Base-by-base conservation (phyloP, 805 yeast genomes). In the Candida tallmaniae region DNA sequence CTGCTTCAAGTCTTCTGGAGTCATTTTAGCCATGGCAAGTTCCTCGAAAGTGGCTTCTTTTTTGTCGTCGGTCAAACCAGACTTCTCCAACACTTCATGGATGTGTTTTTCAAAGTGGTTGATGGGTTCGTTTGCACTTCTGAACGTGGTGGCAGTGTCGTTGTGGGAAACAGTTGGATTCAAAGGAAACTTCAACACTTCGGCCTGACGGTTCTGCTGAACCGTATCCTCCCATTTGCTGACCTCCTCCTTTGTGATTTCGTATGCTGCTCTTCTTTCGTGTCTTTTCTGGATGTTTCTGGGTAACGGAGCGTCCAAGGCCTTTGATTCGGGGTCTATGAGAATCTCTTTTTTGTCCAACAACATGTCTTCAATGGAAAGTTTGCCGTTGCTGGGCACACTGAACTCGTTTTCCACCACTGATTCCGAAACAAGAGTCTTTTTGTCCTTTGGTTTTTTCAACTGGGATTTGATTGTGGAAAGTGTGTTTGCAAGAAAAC, bases 181-280 rank as follows among this genome's bases (percentile, higher is more conserved):
- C 49, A 82, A 52, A 12, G 96, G 93, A 56, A 90, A 90, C 35
- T 76, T 71, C 32, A 93, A 61, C 38, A 83, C 88, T 50, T 89
- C 97, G 1, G 96, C 93, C 40, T 78, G 76, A 47, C 95, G 76
- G 48, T 85, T 83, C 37, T 75, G 73, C 41, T 78, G 77, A 16
- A 93, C 86, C 1, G 81, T 75, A 32, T 88, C 96, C 35, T 79
- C 75, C 97, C 98, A 93, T 58, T 82, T 83, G 39, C 77, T 71
- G 5, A 90, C 84, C 53, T 93, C 95, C 27, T 81, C 83, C 46
- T 81, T 87, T 29, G 96, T 78, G 22, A 93, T 74, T 38, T 85
- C 94, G 55, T 84, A 89, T 0, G 98, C 97, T 2, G 90, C 97
- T 38, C 70, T 73, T 52, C 97, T 74, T 47, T 89, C 96, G 45